Evolutionary conservation across 768 basidiomycete genomes (phyloP).

Genomic region (Leccinum incarnatum): DNA sequence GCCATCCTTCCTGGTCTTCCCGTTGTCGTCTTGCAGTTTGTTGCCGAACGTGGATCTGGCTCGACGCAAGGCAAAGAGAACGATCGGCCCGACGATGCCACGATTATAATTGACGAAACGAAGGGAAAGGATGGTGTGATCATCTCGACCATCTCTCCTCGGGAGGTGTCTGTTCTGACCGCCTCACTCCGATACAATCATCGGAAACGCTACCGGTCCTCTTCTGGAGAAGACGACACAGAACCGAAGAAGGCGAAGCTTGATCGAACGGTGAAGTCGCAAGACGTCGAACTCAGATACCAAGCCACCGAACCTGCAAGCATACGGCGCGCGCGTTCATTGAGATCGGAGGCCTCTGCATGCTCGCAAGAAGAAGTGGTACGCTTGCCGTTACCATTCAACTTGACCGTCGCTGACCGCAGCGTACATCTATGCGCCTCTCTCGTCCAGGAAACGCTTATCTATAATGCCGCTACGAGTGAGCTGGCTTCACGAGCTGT

Average conservation of each 20-base stretch:
- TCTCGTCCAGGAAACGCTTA: slow-evolving; percentile 8
- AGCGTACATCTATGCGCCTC: slow-evolving; percentile 9
- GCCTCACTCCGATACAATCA: neutral
- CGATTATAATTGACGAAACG: neutral
- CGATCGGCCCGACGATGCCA: neutral
- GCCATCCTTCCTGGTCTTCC: neutral
- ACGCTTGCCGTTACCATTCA: neutral
- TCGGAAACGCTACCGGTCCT: slow-evolving; percentile 19
- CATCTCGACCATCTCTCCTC: neutral
- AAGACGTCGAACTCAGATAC: slow-evolving; percentile 7
- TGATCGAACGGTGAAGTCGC: neutral
- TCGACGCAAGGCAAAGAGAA: neutral
- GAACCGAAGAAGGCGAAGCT: slow-evolving; percentile 22
- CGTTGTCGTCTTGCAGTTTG: neutral
- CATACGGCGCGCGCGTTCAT: slow-evolving; percentile 38
- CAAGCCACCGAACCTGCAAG: slow-evolving; percentile 38
- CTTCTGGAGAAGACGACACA: neutral
- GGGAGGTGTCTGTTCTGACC: neutral
- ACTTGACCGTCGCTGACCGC: neutral
- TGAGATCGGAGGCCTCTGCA: slow-evolving; percentile 31
- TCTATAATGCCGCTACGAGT: slow-evolving; percentile 6
- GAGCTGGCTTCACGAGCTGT: neutral
- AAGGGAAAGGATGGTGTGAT: neutral
- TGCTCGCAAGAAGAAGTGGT: slow-evolving; percentile 10
- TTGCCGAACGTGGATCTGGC: neutral